Base-by-base conservation (phyloP, 2,329 filamentous ascomycete genomes). In the Epichloe gansuensis region DNA sequence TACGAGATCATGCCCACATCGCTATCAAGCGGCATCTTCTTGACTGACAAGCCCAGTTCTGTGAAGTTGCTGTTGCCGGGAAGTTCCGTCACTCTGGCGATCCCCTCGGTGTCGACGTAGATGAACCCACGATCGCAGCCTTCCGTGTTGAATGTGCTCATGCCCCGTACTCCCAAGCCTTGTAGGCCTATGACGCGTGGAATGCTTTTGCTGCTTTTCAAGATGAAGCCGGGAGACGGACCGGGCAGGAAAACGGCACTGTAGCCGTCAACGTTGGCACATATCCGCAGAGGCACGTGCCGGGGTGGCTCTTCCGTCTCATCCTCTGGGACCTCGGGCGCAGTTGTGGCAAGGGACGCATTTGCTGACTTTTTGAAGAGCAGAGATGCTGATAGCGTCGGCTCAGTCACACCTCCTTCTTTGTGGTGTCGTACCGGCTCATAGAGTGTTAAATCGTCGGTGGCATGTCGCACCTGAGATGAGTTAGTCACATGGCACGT, bases 391-490 rank as follows among this genome's bases (percentile, higher is more conserved):
- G 76, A 71, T 58, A 84, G 75, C 3, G 54, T 56, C 2, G 58
- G 34, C 5, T 73, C 66, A 31, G 68, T 58, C 52, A 60, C 64
- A 52, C 65, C 65, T 31, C 65, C 65, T 31, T 61, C 63, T 40
- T 42, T 34, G 5, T 63, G 68, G 55, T 71, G 71, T 42, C 79
- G 75, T 59, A 89, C 85, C 1, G 91, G 89, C 63, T 93, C 82
- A 64, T 97, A 98, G 45, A 97, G 77, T 11, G 85, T 85, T 36
- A 97, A 71, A 62, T 97, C 90, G 57, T 95, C 85, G 54, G 81
- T 84, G 9, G 79, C 76, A 47, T 88, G 88, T 49, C 91, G 86
- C 31, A 90, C 72, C 85, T 55, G 38, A 15, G 9, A 34, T 31
- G 31, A 31, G 31, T 31, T 8, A 31, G 31, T 31, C 31, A 11